phyloP scores from a whole-genome alignment of 805 yeast species.

The Saturnispora diversa region DNA sequence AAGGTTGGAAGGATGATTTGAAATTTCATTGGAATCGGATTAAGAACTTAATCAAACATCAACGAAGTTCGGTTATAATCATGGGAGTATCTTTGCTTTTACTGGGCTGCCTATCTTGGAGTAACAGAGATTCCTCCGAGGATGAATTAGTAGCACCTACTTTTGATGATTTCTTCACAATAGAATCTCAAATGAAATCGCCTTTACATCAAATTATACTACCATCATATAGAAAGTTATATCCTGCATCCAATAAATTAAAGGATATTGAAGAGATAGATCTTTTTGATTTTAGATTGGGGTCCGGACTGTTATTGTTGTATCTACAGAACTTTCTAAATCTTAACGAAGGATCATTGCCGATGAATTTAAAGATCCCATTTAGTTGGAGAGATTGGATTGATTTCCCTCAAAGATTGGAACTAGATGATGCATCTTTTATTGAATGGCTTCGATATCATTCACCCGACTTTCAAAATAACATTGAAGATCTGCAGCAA shows the following conservation, averaged over 20 bases:
- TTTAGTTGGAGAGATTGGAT: conserved; percentile 30
- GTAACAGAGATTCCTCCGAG: too few relatives aligned
- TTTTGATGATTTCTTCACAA: conserved; percentile 6
- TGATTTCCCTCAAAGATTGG: conserved; percentile 20
- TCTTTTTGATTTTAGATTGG: conserved; percentile 17
- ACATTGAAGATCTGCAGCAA: conserved; percentile 7
- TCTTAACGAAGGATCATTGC: conserved; percentile 4
- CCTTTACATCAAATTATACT: conserved; percentile 14
- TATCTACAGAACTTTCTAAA: conserved; percentile 11
- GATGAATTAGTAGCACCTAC: too few relatives aligned
- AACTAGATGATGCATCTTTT: conserved; percentile 19
- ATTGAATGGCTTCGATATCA: conserved; percentile 14
- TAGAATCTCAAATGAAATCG: conserved; percentile 1
- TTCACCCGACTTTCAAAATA: conserved; percentile 9
- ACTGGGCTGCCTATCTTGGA: background rate
- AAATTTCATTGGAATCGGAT: background rate
- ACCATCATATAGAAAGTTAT: conserved; percentile 11
- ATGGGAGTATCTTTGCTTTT: background rate
- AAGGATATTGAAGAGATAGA: background rate
- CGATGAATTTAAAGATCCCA: conserved; percentile 17
- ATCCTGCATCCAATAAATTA: conserved; percentile 2
- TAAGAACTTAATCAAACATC: background rate
- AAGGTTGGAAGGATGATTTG: conserved; percentile 8
- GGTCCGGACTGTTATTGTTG: conserved; percentile 14
- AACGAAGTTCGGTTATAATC: background rate